Conservation (phyloP, 139 green algal genomes). For the Closterium sp. region DNA sequence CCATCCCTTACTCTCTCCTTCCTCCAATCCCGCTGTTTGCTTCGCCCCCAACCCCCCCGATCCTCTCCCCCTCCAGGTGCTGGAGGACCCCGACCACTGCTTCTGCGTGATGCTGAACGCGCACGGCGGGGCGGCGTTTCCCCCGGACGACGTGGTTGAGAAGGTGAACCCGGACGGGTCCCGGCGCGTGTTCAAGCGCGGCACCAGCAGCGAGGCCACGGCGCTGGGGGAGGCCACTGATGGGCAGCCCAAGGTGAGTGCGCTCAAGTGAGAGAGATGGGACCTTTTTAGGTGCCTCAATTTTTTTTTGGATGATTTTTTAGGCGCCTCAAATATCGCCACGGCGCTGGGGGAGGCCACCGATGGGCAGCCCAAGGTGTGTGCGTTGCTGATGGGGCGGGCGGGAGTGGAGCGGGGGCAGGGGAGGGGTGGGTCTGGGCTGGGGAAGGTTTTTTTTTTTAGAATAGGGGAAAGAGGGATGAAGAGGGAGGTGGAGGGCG, state of each 20-base stretch:
- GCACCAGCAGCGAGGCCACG: slow-evolving; percentile 24
- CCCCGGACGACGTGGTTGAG: slow-evolving; percentile 10
- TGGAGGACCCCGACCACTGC: slow-evolving; percentile 58
- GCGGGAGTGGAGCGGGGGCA: too few species aligned
- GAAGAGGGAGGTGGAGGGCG: too few species aligned
- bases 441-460: too few species aligned
- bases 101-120: slow-evolving; percentile 68
- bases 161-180: background rate
- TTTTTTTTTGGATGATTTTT: too few species aligned
- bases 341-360: slow-evolving; percentile 11
- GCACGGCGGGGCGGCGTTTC: slow-evolving; percentile 22
- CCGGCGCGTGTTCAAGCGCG: background rate
- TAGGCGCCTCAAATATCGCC: too few species aligned
- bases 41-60: too few species aligned
- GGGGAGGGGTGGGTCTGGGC: too few species aligned
- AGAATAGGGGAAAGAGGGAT: too few species aligned
- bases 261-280: too few species aligned
- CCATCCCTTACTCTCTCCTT: too few species aligned
- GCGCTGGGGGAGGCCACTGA: slow-evolving; percentile 20
- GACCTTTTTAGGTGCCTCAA: too few species aligned
- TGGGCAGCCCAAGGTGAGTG: slow-evolving; percentile 16
- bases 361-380: slow-evolving; percentile 21
- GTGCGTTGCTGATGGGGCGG: background rate
- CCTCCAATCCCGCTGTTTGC: too few species aligned
- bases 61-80: slow-evolving; percentile 30